phyloP scores from a whole-genome alignment of 163 green algal genomes.

The Volvox carteri region DNA sequence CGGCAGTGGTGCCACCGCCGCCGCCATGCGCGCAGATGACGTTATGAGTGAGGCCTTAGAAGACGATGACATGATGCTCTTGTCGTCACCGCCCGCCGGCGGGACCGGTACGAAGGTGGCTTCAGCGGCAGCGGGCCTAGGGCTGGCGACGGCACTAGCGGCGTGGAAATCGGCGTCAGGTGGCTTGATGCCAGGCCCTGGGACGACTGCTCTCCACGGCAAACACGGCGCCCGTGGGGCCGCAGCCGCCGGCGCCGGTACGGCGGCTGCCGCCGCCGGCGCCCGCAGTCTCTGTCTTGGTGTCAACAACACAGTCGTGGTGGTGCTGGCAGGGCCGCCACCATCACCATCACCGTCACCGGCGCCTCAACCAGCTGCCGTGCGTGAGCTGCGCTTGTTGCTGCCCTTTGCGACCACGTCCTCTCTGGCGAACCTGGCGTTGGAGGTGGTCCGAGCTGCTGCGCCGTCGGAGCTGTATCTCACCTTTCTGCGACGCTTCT shows the following conservation, averaged over 20 bases:
- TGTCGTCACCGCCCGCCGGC: neutral
- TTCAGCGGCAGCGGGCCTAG: neutral
- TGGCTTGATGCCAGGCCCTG: neutral
- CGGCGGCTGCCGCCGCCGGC: neutral
- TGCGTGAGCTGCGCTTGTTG: constrained; percentile 34
- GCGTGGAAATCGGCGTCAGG: neutral
- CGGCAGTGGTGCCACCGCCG: neutral
- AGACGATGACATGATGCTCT: constrained; percentile 39
- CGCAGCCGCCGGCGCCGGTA: neutral
- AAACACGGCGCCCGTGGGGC: too few relatives aligned
- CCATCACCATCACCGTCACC: neutral
- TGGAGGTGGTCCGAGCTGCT: constrained; percentile 36
- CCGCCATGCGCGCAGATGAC: neutral
- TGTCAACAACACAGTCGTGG: constrained; percentile 16
- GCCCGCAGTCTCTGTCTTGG: neutral
- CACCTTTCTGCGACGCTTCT: constrained; percentile 48
- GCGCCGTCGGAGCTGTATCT: constrained; percentile 46
- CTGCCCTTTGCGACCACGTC: neutral
- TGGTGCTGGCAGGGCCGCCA: neutral
- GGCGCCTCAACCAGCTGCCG: neutral
- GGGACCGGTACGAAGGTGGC: neutral
- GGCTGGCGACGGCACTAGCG: neutral
- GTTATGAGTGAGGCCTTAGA: constrained; percentile 6
- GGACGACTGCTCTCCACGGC: neutral
- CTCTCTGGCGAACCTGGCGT: neutral